Conservation (phyloP, 2,329 filamentous ascomycete species). For the Colletotrichum sp. region DNA sequence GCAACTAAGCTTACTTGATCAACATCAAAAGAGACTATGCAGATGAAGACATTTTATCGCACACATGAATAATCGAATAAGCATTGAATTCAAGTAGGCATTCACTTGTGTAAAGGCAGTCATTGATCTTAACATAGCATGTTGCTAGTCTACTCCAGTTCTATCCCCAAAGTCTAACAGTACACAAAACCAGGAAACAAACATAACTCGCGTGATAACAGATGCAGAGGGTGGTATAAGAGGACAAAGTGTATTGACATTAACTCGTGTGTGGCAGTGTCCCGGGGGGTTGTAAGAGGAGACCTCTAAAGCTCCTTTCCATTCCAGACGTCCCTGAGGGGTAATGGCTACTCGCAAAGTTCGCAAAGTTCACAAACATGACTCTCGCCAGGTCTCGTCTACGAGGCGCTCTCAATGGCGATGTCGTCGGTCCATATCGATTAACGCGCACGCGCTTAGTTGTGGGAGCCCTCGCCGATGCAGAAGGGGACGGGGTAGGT, state of each 20-base stretch:
- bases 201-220: constrained; percentile 3
- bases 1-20: background rate
- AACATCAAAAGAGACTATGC: background rate
- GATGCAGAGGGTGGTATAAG: constrained; percentile 2
- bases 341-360: background rate
- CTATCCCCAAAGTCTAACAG: background rate
- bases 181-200: background rate
- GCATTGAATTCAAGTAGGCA: too few species aligned
- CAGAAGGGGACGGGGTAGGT: constrained; percentile 41
- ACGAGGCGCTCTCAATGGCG: background rate
- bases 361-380: constrained; percentile 1
- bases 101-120: background rate
- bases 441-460: background rate
- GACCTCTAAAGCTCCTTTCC: constrained; percentile 10
- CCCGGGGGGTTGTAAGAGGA: constrained; percentile 2
- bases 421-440: background rate
- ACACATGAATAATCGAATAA: background rate
- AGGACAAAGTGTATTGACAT: constrained; percentile 7
- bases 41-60: background rate
- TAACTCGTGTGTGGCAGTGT: constrained; percentile 11
- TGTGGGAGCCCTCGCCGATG: constrained; percentile 33
- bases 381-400: background rate
- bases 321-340: constrained; percentile 15
- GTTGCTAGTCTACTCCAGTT: background rate
- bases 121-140: background rate